Conservation (phyloP, 192 early-diverging fungal species). For the Coemansia sp. region DNA sequence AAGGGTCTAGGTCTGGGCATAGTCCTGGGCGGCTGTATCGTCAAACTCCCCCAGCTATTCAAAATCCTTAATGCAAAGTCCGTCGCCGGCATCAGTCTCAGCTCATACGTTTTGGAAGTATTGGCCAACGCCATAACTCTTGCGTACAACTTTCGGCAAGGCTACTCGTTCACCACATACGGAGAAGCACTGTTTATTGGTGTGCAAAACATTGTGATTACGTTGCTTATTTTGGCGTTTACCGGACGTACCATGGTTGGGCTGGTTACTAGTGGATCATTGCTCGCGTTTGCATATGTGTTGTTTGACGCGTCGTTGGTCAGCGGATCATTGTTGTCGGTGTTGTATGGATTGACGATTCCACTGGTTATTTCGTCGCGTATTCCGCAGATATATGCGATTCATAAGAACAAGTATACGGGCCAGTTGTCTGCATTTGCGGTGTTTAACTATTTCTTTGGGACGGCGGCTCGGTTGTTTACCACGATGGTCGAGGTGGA, state of each 20-base stretch:
- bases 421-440: constrained; percentile 92
- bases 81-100: constrained; percentile 78
- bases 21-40: constrained; percentile 85
- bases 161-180: constrained; percentile 87
- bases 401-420: constrained; percentile 78
- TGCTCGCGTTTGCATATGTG: constrained; percentile 55
- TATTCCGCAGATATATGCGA: constrained; percentile 87
- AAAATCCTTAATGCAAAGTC: constrained; percentile 77
- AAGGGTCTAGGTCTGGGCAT: constrained; percentile 95
- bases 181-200: constrained; percentile 84
- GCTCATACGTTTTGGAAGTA: constrained; percentile 81
- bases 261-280: constrained; percentile 26
- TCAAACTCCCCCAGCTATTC: constrained; percentile 95
- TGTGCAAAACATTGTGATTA: constrained; percentile 79
- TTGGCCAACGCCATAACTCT: constrained; percentile 73
- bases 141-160: constrained; percentile 82
- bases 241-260: constrained; percentile 44
- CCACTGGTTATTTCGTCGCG: constrained; percentile 77
- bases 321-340: constrained; percentile 53
- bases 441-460: constrained; percentile 83
- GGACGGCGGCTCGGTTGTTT: constrained; percentile 82
- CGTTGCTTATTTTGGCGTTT: constrained; percentile 66
- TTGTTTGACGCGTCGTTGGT: constrained; percentile 58
- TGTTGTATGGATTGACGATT: constrained; percentile 75
- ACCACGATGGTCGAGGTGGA: constrained; percentile 92